Evolutionary conservation across 2,329 filamentous ascomycete genomes (phyloP).

Genomic region (Calonectria crousiana): DNA sequence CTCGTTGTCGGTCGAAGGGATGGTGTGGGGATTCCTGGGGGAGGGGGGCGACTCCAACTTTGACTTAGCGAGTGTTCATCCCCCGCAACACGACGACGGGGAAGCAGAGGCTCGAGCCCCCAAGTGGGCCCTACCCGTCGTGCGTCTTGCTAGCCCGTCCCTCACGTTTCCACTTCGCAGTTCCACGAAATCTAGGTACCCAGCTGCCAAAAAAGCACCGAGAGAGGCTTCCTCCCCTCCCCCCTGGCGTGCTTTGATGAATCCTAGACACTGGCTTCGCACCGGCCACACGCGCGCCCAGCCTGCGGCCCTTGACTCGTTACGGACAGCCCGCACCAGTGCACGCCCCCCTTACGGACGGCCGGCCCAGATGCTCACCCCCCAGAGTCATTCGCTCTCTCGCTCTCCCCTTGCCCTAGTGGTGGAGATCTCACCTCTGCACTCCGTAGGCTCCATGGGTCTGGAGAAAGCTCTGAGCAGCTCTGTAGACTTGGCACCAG

Average conservation of each 20-base stretch:
- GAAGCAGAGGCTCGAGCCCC: conserved; percentile 21
- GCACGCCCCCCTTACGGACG: conserved; percentile 34
- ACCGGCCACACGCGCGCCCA: conserved; percentile 10
- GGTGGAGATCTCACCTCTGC: conserved; percentile 38
- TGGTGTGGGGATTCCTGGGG: conserved; percentile 41
- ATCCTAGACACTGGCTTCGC: conserved; percentile 29
- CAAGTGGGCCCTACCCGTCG: conserved; percentile 26
- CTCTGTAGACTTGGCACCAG: neutral
- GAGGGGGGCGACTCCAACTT: conserved; percentile 36
- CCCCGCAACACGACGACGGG: conserved; percentile 39
- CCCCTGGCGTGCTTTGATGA: conserved; percentile 27
- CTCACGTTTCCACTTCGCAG: conserved; percentile 16
- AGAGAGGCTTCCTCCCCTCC: neutral
- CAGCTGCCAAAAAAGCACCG: conserved; percentile 5
- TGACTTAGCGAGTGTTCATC: conserved; percentile 32
- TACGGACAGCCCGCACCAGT: conserved; percentile 31
- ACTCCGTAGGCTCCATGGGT: neutral
- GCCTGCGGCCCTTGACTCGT: conserved; percentile 30
- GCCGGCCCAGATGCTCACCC: conserved; percentile 29
- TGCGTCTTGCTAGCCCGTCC: neutral
- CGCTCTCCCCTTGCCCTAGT: conserved; percentile 40
- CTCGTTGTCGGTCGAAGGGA: conserved; percentile 41
- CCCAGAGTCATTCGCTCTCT: neutral
- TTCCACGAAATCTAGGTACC: neutral
- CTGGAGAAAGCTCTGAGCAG: neutral